A percentile compares a stretch with the other conserved stretches of the same genome.
Evolutionary conservation across 805 yeast species (phyloP).

Genomic region (Blastobotrys mokoenaii): DNA sequence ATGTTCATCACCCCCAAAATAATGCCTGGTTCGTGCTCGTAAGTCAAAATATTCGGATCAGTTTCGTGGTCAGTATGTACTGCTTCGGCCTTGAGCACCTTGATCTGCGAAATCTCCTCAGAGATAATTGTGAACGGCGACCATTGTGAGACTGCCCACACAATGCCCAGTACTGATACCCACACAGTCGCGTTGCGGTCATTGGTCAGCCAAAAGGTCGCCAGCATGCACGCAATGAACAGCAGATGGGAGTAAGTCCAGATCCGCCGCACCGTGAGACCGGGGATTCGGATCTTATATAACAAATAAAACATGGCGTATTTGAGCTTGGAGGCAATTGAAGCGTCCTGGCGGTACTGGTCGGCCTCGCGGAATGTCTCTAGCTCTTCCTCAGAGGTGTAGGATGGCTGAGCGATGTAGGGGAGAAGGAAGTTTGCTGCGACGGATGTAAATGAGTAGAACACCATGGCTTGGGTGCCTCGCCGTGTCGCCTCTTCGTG

Average conservation of each 20-base stretch:
- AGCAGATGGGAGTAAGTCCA: constrained; percentile 47
- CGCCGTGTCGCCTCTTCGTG: constrained; percentile 42
- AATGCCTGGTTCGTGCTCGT: constrained; percentile 50
- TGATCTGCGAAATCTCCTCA: constrained; percentile 46
- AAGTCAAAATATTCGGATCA: constrained; percentile 8
- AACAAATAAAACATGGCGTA: neutral
- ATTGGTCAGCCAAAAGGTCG: constrained; percentile 38
- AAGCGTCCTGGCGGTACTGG: constrained; percentile 1
- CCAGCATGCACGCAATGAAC: constrained; percentile 40
- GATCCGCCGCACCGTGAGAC: constrained; percentile 30
- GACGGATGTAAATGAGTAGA: constrained; percentile 42
- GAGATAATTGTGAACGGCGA: constrained; percentile 57
- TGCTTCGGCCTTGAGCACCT: constrained; percentile 34
- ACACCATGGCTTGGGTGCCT: constrained; percentile 44
- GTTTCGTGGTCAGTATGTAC: constrained; percentile 4
- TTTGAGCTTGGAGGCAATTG: neutral
- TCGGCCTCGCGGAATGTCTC: neutral
- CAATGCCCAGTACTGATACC: constrained; percentile 47
- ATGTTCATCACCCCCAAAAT: constrained; percentile 51
- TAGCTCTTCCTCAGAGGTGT: constrained; percentile 12
- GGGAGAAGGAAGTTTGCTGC: constrained; percentile 40
- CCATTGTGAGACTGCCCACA: constrained; percentile 64
- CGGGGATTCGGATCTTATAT: neutral
- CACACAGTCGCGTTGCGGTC: constrained; percentile 39
- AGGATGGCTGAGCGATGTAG: constrained; percentile 30